These are phyloP conservation scores for Colletotrichum viniferum DNA, from an alignment of 2,329 filamentous ascomycete genomes.

Conservation along the genomic window DNA sequence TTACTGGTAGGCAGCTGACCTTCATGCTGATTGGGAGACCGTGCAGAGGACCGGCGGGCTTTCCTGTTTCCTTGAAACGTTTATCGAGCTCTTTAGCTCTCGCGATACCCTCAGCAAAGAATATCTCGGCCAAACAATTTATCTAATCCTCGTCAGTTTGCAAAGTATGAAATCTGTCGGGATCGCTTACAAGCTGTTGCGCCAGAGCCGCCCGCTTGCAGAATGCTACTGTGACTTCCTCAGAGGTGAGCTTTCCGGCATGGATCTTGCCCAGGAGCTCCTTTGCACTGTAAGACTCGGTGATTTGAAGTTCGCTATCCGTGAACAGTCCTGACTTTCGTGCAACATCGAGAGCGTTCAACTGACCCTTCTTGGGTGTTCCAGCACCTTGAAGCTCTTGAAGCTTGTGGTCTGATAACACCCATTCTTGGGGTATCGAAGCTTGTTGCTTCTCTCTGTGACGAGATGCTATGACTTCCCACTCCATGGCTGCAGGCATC, in stretches of 20 bases:
- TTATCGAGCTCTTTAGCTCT: constrained; percentile 50
- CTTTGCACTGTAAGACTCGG: constrained; percentile 17
- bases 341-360: constrained; percentile 8
- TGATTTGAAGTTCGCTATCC: constrained; percentile 25
- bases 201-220: constrained; percentile 31
- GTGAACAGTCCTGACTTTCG: constrained; percentile 20
- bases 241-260: constrained; percentile 22
- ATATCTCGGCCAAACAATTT: constrained; percentile 51
- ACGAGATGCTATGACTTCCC: constrained; percentile 13
- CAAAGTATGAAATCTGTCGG: not conserved
- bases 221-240: constrained; percentile 29
- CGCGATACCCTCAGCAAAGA: constrained; percentile 51
- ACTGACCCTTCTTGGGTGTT: constrained; percentile 7
- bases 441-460: constrained; percentile 10
- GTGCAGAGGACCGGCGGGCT: constrained; percentile 62
- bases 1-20: not conserved
- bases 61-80: constrained; percentile 39
- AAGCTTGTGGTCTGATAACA: not conserved
- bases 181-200: constrained; percentile 26
- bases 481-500: constrained; percentile 1
- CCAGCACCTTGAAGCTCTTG: constrained; percentile 1
- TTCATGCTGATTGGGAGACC: constrained; percentile 56
- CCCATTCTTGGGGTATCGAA: constrained; percentile 20
- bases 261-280: constrained; percentile 22
- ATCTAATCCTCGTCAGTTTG: constrained; percentile 18